phyloP scores from a whole-genome alignment of 805 yeast species.

The Zygoascus bituminiphila region DNA sequence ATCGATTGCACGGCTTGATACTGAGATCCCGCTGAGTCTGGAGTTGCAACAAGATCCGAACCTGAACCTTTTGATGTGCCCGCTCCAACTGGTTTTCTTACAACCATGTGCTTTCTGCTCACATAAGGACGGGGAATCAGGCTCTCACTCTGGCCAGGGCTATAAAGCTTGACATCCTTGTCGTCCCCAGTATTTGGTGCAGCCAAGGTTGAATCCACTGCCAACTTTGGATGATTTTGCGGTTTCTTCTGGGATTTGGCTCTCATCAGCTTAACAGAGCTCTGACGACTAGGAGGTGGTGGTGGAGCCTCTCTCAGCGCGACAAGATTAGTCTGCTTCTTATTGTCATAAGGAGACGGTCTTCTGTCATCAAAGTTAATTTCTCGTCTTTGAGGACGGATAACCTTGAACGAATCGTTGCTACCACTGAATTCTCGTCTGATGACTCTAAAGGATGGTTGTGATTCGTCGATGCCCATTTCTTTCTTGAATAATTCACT shows the following conservation, averaged over 20 bases:
- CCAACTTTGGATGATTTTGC: background rate
- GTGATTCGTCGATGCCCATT: background rate
- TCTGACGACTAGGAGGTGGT: constrained; percentile 26
- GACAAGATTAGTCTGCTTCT: constrained; percentile 41
- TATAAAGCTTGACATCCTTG: constrained; percentile 12
- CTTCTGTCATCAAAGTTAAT: constrained; percentile 77
- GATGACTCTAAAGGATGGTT: constrained; percentile 1
- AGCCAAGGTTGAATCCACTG: background rate
- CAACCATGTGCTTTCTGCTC: constrained; percentile 19
- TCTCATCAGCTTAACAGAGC: constrained; percentile 9
- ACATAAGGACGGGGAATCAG: constrained; percentile 23
- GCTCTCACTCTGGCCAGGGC: constrained; percentile 22
- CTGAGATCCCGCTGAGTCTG: constrained; percentile 1
- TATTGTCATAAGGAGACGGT: constrained; percentile 54
- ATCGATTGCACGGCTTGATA: constrained; percentile 7
- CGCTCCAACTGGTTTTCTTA: constrained; percentile 19
- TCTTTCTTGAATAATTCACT: background rate
- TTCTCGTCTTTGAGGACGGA: constrained; percentile 51
- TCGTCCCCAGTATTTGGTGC: background rate
- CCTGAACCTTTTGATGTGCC: background rate
- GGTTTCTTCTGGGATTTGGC: background rate
- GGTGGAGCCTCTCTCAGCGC: constrained; percentile 53
- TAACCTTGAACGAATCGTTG: constrained; percentile 52
- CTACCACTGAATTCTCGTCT: constrained; percentile 10
- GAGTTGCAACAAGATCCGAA: background rate